Conservation (phyloP, 257 asterid genomes). For the Nicotiana attenuata region DNA sequence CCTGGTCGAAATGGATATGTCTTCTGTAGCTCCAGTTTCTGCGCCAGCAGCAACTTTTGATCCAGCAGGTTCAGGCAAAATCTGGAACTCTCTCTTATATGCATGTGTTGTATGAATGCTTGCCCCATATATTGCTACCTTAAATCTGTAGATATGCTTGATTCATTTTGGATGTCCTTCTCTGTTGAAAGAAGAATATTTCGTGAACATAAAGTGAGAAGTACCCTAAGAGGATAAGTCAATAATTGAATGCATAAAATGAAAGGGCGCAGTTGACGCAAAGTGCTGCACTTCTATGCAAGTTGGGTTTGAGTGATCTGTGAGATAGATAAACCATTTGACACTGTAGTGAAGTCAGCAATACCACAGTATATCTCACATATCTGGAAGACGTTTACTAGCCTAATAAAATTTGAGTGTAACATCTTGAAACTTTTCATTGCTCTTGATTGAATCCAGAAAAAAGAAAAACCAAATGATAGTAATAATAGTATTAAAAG, state of each 20-base stretch:
- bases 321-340: neutral
- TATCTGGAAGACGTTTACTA: neutral
- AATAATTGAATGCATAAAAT: neutral
- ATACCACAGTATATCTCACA: neutral
- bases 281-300: neutral
- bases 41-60: slow-evolving; percentile 53
- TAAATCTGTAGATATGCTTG: slow-evolving; percentile 6
- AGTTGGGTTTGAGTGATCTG: neutral
- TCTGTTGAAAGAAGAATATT: slow-evolving; percentile 8
- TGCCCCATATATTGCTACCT: slow-evolving; percentile 11
- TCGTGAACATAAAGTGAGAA: slow-evolving; percentile 4
- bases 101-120: slow-evolving; percentile 7
- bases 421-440: slow-evolving; percentile 1
- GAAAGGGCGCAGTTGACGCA: neutral
- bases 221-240: neutral
- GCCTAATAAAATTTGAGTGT: neutral
- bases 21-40: slow-evolving; percentile 54
- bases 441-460: neutral
- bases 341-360: neutral
- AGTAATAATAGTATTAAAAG: neutral
- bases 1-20: slow-evolving; percentile 66
- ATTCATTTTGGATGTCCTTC: neutral
- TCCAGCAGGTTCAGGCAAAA: slow-evolving; percentile 48
- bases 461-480: neutral
- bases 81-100: neutral